Base-by-base conservation (phyloP, 768 basidiomycete genomes). In the Kwoniella sp. region DNA sequence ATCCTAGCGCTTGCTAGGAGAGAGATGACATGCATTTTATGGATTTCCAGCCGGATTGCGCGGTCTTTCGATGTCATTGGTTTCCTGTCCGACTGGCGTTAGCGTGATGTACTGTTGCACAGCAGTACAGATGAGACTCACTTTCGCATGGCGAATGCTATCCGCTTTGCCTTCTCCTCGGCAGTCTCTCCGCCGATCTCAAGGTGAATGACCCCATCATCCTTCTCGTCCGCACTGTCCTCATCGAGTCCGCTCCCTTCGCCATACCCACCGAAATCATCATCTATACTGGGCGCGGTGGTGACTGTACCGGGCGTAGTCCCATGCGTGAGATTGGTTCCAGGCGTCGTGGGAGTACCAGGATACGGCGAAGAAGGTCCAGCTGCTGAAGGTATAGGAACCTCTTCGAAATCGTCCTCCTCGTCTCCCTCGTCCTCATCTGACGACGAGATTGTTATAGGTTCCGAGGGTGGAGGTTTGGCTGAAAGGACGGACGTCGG, bases 21-120 rank as follows among this genome's bases (percentile, higher is more conserved):
- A n/a, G 86, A 82, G 12, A 94, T 81, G 9, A 92, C 91, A 72
- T 99, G 96, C 15, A 92, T 83, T 81, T 95, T 94, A 82, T 98
- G 95, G 59, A 87, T 88, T 63, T 89, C 86, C 52, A 94, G 86
- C 34, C 93, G 85, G 9, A 87, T 78, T 47, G 88, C 82, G 13
- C 93, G 86, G 74, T 94, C 90, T 15, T 77, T 74, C 1, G 77
- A 74, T 1, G 77, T 80, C 65, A 80, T 69, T 11, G 79, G 79
- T 65, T 79, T 80, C 53, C 78, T 78, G 52, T 1, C 1, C 50
- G 2, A 9, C 5, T 17, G 17, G 15, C 8, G 41, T 51, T 2
- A 52, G n/a, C 23, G 7, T 26, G 2, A 23, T 26, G 11, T 1
- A 54, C 5, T 34, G 28, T 17, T 28, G 1, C n/a, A n/a, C n/a